These are phyloP conservation scores for Parathielavia appendiculata DNA, from an alignment of 495 filamentous ascomycete genomes.

Conservation along the genomic window DNA sequence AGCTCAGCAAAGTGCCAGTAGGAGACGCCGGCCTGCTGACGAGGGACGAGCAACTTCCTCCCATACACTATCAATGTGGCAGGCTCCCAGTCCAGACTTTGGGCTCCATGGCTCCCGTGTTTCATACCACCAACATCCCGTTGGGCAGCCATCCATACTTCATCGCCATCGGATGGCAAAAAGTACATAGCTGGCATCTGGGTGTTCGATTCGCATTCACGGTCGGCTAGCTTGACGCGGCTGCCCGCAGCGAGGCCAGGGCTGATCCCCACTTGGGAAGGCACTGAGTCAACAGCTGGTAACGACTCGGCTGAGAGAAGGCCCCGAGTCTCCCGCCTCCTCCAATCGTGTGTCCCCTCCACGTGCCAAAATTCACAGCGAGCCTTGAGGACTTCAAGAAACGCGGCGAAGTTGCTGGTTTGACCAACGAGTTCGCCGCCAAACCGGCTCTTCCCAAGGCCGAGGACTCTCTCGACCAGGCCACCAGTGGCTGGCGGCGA, in stretches of 20 bases:
- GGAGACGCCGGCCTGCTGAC: conserved; percentile 43
- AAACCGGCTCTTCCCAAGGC: conserved; percentile 25
- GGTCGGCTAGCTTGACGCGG: neutral
- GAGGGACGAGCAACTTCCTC: conserved; percentile 50
- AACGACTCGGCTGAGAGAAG: conserved; percentile 10
- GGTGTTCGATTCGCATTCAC: conserved; percentile 2
- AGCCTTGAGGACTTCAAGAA: conserved; percentile 61
- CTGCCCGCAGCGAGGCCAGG: neutral
- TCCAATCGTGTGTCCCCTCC: conserved; percentile 61
- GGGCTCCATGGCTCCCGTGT: neutral
- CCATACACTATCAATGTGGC: conserved; percentile 54
- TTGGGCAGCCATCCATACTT: conserved; percentile 13
- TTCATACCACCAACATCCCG: neutral
- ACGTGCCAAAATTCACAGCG: conserved; percentile 70
- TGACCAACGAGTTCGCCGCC: conserved; percentile 44
- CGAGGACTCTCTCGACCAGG: conserved; percentile 43
- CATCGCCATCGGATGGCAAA: conserved; percentile 23
- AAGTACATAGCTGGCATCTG: conserved; percentile 33
- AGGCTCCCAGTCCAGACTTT: conserved; percentile 39
- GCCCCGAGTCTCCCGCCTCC: conserved; percentile 44
- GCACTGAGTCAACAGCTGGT: conserved; percentile 3
- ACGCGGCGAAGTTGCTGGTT: conserved; percentile 59
- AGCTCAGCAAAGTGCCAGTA: conserved; percentile 57
- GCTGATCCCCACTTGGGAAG: neutral
- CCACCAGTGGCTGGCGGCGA: conserved; percentile 45